A percentile compares a stretch with the other conserved stretches of the same genome.
Evolutionary conservation across 1,139 yeast genomes (phyloP).

Genomic region (Taphrina deformans): DNA sequence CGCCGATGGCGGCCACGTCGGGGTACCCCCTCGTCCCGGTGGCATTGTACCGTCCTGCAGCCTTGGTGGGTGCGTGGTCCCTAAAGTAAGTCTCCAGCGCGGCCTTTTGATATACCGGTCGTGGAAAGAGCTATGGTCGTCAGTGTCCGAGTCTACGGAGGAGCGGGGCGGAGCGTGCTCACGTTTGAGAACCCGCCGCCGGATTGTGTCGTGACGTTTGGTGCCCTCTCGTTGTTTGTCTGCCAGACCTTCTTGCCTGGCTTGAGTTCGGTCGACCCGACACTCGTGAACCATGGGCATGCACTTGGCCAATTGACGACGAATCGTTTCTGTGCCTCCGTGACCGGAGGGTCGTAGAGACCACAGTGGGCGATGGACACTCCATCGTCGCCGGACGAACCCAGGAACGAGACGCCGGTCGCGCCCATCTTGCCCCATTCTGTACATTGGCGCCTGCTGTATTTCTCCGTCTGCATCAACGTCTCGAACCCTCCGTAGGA

Average conservation of each 20-base stretch:
- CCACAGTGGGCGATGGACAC: neutral
- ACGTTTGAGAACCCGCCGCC: slow-evolving; percentile 27
- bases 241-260: neutral
- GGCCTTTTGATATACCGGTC: slow-evolving; percentile 5
- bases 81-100: slow-evolving; percentile 2
- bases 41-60: slow-evolving; percentile 1
- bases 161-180: no score
- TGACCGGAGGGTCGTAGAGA: neutral
- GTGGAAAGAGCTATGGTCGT: neutral
- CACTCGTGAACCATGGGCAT: slow-evolving; percentile 23
- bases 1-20: slow-evolving; percentile 20
- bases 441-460: neutral
- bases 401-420: neutral
- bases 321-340: slow-evolving; percentile 1
- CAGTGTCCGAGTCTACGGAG: no score
- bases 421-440: slow-evolving; percentile 9
- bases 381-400: slow-evolving; percentile 1
- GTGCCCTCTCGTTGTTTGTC: neutral
- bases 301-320: slow-evolving; percentile 5
- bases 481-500: slow-evolving; percentile 1
- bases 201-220: neutral
- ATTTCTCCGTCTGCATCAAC: neutral
- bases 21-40: slow-evolving; percentile 12
- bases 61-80: slow-evolving; percentile 1
- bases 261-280: slow-evolving; percentile 13